Conservation (phyloP, 1,139 yeast genomes). For the Kodamaea alishanica region DNA sequence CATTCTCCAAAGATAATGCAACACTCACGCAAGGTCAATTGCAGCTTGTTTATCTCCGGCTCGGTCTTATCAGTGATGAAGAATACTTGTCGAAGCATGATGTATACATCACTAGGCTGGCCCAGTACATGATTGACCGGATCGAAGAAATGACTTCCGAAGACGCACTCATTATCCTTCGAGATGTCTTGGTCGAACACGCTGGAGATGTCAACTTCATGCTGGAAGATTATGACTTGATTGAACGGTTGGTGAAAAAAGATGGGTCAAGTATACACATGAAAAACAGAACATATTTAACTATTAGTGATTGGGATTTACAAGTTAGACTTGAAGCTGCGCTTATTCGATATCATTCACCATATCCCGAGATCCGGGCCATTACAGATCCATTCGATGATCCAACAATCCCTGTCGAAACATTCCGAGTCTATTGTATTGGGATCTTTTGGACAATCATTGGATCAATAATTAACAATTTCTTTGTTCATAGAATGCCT, state of each 20-base stretch:
- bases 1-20: slow-evolving; percentile 4
- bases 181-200: slow-evolving; percentile 39
- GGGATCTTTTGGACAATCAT: slow-evolving; percentile 42
- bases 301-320: slow-evolving; percentile 33
- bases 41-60: slow-evolving; percentile 26
- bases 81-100: slow-evolving; percentile 16
- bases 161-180: slow-evolving; percentile 31
- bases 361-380: slow-evolving; percentile 46
- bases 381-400: slow-evolving; percentile 46
- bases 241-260: slow-evolving; percentile 28
- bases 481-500: slow-evolving; percentile 45
- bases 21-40: slow-evolving; percentile 21
- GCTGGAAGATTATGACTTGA: slow-evolving; percentile 32
- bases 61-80: slow-evolving; percentile 32
- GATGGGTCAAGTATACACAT: slow-evolving; percentile 10
- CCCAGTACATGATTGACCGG: slow-evolving; percentile 30
- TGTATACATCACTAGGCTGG: slow-evolving; percentile 13
- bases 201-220: slow-evolving; percentile 42
- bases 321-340: slow-evolving; percentile 40
- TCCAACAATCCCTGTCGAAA: slow-evolving; percentile 35
- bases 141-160: slow-evolving; percentile 20
- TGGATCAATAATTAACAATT: slow-evolving; percentile 42
- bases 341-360: slow-evolving; percentile 42
- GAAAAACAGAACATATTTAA: slow-evolving; percentile 28
- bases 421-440: slow-evolving; percentile 40